Percentiles rank a stretch among this genome's conserved stretches.
These are phyloP conservation scores for Arctium lappa DNA, from an alignment of 129 eudicot genomes.

Conservation along the genomic window DNA sequence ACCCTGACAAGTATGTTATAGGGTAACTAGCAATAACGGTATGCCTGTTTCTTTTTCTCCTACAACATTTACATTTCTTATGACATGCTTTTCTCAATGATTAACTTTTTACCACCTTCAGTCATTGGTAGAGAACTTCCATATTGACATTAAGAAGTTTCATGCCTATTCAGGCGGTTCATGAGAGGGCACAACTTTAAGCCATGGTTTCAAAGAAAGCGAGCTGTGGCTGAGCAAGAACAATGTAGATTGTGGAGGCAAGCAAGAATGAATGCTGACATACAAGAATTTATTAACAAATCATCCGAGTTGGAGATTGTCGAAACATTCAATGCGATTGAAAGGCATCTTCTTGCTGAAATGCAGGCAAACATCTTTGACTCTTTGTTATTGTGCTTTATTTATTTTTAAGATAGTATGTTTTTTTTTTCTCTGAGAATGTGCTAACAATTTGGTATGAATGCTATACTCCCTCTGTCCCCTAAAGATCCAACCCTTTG, in stretches of 20 bases:
- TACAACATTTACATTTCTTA: background rate
- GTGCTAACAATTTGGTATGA: background rate
- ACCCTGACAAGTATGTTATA: background rate
- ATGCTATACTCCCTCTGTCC: background rate
- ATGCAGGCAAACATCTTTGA: conserved; percentile 52
- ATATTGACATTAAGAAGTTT: conserved; percentile 4
- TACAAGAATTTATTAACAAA: conserved; percentile 45
- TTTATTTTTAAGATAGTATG: background rate
- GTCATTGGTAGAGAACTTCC: background rate
- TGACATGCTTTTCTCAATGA: background rate
- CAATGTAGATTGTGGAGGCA: conserved; percentile 86
- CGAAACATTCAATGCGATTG: conserved; percentile 82
- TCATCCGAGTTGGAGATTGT: conserved; percentile 81
- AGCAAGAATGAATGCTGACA: conserved; percentile 78
- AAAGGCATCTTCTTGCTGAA: conserved; percentile 77
- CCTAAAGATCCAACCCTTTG: background rate
- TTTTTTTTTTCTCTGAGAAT: background rate
- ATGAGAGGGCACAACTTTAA: conserved; percentile 76
- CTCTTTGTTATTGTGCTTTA: background rate
- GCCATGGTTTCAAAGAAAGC: conserved; percentile 87
- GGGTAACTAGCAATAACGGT: background rate
- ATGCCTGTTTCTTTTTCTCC: background rate
- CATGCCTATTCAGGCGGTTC: conserved; percentile 54
- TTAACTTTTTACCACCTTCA: background rate
- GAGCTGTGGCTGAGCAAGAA: conserved; percentile 89